Base-by-base conservation (phyloP, 352 stramenopile species). In the Hyaloperonospora brassicae region DNA sequence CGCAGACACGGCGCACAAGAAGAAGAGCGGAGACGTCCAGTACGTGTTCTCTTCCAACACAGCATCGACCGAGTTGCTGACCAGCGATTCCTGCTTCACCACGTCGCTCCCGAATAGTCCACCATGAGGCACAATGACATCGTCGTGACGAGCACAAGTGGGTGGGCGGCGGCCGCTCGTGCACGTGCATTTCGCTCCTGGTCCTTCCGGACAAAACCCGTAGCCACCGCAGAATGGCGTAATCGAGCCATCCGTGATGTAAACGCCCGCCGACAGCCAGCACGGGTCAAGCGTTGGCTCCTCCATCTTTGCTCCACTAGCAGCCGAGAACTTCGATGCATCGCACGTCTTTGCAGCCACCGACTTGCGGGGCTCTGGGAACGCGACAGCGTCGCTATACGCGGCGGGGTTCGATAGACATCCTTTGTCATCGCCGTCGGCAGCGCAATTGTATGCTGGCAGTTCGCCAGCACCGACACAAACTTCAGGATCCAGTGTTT, bases 171-270 rank as follows among this genome's bases (percentile, higher is more conserved):
- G 59, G 0, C 65, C 71, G n/a, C 44, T 62, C 7, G 55, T 72
- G 61, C 84, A 93, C 13, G 51, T 76, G 46, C 84, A 93, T 12
- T 59, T 86, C 0, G 79, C 81, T n/a, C 70, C 72, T 1, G 81
- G 81, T 5, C 81, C 81, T 13, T 69, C 59, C 0, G 71, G 64
- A 38, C 83, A 93, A 50, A 67, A 71, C 14, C 83, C 83, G 53
- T 89, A 77, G 14, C 73, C 81, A 2, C 70, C 82, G 43, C 83
- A 93, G 35, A 90, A 91, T 0, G 66, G 74, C 8, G 77, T 85
- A 45, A 90, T 68, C 22, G 71, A 78, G 1, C 69, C 71, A 25
- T 75, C 60, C 2, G 22, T 53, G 36, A 81, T 61, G 53, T 87
- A 87, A 10, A 67, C 57, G 3, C 80, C 83, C 0, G 67, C 65